These are phyloP conservation scores for Rugonectria rugulosa DNA, from an alignment of 2,329 filamentous ascomycete genomes.

Conservation along the genomic window DNA sequence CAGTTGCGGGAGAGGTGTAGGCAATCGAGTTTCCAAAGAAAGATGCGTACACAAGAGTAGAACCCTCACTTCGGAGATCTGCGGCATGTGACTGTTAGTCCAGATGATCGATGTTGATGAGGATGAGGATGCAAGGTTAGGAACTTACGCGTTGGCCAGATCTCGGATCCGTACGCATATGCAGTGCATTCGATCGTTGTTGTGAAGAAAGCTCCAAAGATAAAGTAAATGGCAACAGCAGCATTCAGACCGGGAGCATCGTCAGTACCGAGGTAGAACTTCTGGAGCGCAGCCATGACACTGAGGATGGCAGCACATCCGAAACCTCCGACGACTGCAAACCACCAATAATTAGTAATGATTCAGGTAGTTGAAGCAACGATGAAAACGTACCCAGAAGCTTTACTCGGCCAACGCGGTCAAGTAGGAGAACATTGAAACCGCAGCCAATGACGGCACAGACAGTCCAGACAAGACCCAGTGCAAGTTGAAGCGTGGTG, in stretches of 20 bases:
- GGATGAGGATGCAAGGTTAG: no score
- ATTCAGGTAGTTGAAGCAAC: background rate
- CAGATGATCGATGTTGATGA: no score
- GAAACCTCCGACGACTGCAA: constrained; percentile 21
- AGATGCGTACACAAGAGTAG: constrained; percentile 16
- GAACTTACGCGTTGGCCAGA: constrained; percentile 28
- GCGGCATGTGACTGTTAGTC: no score
- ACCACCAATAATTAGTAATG: background rate
- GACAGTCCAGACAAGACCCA: constrained; percentile 26
- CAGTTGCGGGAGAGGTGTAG: constrained; percentile 24
- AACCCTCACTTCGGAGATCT: constrained; percentile 26
- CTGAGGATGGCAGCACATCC: constrained; percentile 19
- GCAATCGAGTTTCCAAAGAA: constrained; percentile 27
- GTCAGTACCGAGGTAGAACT: constrained; percentile 21
- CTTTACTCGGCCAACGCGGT: constrained; percentile 22
- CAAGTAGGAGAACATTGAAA: constrained; percentile 24
- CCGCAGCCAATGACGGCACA: constrained; percentile 24
- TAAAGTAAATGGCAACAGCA: constrained; percentile 26
- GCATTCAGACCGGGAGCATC: constrained; percentile 20
- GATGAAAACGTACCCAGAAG: constrained; percentile 19
- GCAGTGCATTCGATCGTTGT: constrained; percentile 21
- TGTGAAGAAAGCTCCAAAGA: constrained; percentile 20
- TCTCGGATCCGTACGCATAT: constrained; percentile 29
- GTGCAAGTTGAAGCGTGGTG: constrained; percentile 20
- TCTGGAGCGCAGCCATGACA: constrained; percentile 21